Conservation (phyloP, 805 yeast genomes). For the Wilhelminamyces savonicus region DNA sequence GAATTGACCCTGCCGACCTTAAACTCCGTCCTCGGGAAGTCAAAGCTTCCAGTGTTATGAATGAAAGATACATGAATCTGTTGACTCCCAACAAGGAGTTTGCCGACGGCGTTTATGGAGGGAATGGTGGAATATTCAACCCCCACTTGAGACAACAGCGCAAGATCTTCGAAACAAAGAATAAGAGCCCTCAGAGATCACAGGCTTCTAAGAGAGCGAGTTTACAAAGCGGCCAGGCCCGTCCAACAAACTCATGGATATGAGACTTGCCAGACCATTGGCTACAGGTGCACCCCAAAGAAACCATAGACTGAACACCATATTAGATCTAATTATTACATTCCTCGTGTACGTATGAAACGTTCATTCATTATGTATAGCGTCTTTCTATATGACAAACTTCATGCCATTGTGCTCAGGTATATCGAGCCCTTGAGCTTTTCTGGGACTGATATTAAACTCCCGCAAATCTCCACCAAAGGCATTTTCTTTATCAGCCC, state of each 20-base stretch:
- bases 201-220: conserved; percentile 20
- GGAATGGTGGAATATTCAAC: conserved; percentile 23
- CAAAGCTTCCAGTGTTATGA: too few species aligned
- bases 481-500: conserved; percentile 7
- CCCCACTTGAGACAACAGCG: conserved; percentile 22
- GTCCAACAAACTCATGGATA: conserved; percentile 21
- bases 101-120: too few species aligned
- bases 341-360: too few species aligned
- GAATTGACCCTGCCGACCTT: conserved; percentile 21
- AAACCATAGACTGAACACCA: too few species aligned
- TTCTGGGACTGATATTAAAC: conserved; percentile 17
- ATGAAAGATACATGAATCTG: too few species aligned
- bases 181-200: conserved; percentile 12
- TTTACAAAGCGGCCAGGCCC: conserved; percentile 18
- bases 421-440: conserved; percentile 3
- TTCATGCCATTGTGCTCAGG: conserved; percentile 1
- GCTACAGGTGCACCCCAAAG: too few species aligned
- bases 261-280: too few species aligned
- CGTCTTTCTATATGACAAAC: conserved; percentile 6
- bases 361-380: too few species aligned
- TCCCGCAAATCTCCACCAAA: conserved; percentile 10
- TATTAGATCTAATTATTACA: too few species aligned
- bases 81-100: too few species aligned
- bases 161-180: conserved; percentile 12
- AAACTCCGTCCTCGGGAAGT: conserved; percentile 12